Base-by-base conservation (phyloP, 768 basidiomycete genomes). In the Xanthoconium purpureum region DNA sequence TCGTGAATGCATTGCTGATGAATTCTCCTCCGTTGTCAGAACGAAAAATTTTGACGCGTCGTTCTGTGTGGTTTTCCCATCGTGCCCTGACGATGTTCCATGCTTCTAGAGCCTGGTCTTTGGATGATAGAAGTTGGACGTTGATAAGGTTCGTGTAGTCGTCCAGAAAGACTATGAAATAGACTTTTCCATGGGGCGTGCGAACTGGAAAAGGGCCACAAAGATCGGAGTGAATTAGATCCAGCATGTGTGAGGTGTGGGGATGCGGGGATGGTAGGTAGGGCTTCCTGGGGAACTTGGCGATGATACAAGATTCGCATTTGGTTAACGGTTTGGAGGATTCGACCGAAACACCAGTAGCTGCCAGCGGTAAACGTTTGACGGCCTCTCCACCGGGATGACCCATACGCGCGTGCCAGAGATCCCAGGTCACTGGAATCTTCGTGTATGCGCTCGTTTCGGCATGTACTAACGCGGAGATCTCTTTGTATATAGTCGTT, bases 221-320 rank as follows among this genome's bases (percentile, higher is more conserved):
- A 0, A 61, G 50, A 37, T 71, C 65, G 29, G 66, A 62, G 24
- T 73, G 72, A 2, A 71, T 48, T 0, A 71, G 52, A 0, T 70
- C 63, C 1, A 66, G 61, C 18, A 67, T 32, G 1, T 48, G 10
- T 0, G 15, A 3, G 0, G 66, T 63, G 6, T 42, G 39, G 0
- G 30, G 12, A 1, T 2, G 1, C 1, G 32, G 12, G 2, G 57
- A 61, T 0, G 47, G 15, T 0, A 24, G 50, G 15, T 49, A 39
- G 0, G 54, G 47, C 3, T 40, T 13, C 3, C 28, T 4, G 3
- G 52, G 51, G 12, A 39, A 6, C 17, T 50, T 50, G 12, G 29
- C 0, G 1, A 50, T 5, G 1, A 50, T 33, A 13, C 50, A 56
- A 1, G 57, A 33, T 15, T 56, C 52, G 14, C 57, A 62, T 0